Percentiles rank a stretch among this genome's conserved stretches.
These are phyloP conservation scores for Skeletonema menzelii DNA, from an alignment of 108 stramenopile genomes.

Conservation along the genomic window DNA sequence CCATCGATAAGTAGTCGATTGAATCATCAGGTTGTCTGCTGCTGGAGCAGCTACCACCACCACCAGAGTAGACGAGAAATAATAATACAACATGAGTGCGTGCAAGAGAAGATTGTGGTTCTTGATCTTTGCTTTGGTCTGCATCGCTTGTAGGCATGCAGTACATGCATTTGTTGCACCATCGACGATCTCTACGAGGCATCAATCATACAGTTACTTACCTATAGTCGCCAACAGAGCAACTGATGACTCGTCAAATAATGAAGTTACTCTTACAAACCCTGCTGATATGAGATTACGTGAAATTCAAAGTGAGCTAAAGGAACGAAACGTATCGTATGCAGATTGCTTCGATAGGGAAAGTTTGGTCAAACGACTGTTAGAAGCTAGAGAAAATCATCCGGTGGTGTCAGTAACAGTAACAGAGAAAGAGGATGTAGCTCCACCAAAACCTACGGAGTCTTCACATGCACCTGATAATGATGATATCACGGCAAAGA, in stretches of 20 bases:
- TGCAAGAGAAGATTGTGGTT: background rate
- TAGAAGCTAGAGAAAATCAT: conserved; percentile 49
- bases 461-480: background rate
- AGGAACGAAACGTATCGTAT: conserved; percentile 41
- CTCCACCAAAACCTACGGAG: conserved; percentile 3
- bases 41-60: too few relatives aligned
- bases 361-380: conserved; percentile 51
- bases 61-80: too few relatives aligned
- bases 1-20: too few relatives aligned
- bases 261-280: background rate
- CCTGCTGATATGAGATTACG: conserved; percentile 32
- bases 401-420: conserved; percentile 3
- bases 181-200: background rate
- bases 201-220: background rate
- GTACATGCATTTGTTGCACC: background rate
- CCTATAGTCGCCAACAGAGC: background rate
- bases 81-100: too few relatives aligned
- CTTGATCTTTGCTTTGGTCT: background rate
- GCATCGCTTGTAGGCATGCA: background rate
- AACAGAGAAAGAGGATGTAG: background rate
- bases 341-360: conserved; percentile 78
- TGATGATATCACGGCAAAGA: background rate
- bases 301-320: conserved; percentile 61
- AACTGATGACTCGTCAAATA: background rate
- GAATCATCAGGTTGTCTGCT: too few relatives aligned